phyloP scores from a whole-genome alignment of 306 rosid species.

The Quercus glauca region DNA sequence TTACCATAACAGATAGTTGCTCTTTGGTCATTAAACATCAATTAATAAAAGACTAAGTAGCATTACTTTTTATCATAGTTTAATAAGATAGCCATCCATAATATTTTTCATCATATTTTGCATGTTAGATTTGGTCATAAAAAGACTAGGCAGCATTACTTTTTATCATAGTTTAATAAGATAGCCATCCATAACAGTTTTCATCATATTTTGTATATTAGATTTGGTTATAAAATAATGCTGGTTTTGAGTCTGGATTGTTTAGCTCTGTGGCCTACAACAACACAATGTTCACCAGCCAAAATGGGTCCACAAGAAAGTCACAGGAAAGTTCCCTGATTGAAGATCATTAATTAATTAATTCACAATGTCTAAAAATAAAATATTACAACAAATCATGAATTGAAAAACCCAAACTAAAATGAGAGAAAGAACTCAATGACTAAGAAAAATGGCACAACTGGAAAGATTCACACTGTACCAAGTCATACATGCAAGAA shows the following conservation, averaged over 20 bases:
- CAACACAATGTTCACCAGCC: neutral
- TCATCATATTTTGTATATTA: neutral
- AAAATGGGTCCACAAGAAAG: neutral
- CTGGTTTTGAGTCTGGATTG: neutral
- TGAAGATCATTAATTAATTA: constrained; percentile 49
- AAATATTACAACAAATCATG: constrained; percentile 50
- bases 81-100: neutral
- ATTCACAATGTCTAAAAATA: constrained; percentile 51
- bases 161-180: neutral
- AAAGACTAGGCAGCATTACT: neutral
- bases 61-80: neutral
- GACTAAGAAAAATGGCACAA: constrained; percentile 31
- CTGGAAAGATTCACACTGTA: constrained; percentile 47
- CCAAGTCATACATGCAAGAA: constrained; percentile 9
- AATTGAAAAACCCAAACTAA: constrained; percentile 26
- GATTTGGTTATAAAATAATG: no score
- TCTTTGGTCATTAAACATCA: no score
- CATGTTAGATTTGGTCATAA: no score
- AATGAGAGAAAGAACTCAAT: constrained; percentile 26
- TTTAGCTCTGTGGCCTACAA: neutral
- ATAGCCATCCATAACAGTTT: neutral
- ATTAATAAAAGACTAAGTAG: neutral
- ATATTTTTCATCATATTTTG: neutral
- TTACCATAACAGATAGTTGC: no score
- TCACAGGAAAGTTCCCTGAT: constrained; percentile 19